Evolutionary conservation across 306 rosid species (phyloP).

Genomic region (Elaeagnus macrophylla): DNA sequence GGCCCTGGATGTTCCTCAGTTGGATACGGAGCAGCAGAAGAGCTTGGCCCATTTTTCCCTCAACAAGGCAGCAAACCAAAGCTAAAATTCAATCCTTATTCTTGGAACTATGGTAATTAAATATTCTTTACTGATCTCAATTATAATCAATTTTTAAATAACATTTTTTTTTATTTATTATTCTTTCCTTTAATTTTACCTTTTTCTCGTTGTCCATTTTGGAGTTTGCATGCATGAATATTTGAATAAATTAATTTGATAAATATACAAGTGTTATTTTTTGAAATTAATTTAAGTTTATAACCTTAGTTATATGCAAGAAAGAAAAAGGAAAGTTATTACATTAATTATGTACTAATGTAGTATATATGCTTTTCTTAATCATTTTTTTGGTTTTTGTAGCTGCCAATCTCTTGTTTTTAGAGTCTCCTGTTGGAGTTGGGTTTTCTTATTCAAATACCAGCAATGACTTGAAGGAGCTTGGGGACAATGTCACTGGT

Average conservation of each 20-base stretch:
- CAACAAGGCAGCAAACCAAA: slow-evolving; percentile 52
- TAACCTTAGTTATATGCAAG: not conserved
- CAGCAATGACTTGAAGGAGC: slow-evolving; percentile 37
- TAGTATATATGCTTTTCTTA: not conserved
- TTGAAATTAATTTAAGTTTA: not conserved
- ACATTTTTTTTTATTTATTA: not conserved
- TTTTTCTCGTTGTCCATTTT: not conserved
- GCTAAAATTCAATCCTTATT: slow-evolving; percentile 60
- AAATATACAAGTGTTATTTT: not conserved
- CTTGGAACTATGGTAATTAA: slow-evolving; percentile 72
- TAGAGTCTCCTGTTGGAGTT: slow-evolving; percentile 83
- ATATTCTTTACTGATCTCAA: not conserved
- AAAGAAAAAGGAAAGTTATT: too few species aligned
- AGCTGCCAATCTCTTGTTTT: slow-evolving; percentile 67
- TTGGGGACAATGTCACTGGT: slow-evolving; percentile 69
- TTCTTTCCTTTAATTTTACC: not conserved
- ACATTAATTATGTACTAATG: not conserved
- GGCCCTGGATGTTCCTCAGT: slow-evolving; percentile 91
- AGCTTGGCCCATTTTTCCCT: slow-evolving; percentile 84
- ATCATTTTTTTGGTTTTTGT: not conserved
- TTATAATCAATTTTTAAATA: not conserved
- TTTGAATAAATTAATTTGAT: too few species aligned
- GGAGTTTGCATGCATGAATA: too few species aligned
- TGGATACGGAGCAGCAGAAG: slow-evolving; percentile 81
- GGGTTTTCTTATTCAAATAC: slow-evolving; percentile 84